Base-by-base conservation (phyloP, 306 rosid species). In the Calophaca sinica region DNA sequence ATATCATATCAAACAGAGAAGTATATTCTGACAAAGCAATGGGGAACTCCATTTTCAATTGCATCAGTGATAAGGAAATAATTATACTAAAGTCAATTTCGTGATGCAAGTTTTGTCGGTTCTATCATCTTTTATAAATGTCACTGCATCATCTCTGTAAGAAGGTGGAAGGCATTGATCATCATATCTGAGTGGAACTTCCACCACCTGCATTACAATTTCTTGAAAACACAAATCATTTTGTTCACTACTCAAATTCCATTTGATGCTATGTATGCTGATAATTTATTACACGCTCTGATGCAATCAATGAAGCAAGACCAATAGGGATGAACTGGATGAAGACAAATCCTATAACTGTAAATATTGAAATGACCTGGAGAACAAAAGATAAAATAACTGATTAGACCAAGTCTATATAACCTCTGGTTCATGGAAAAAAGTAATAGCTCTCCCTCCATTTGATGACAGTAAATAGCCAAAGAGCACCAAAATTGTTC, bases 241-340 rank as follows among this genome's bases (percentile, higher is more conserved):
- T 45, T 69, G 64, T 71, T 46, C 1, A 60, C 44, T 35, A 52
- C 13, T 26, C 6, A 32, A 70, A 57, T 46, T 26, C 31, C 11
- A 44, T 62, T 49, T 45, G 26, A 53, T 57, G n/a, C 50, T 32
- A 20, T 67, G 49, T 39, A 60, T 20, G 31, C 2, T 65, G 63
- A 70, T 15, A 70, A 31, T 1, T 57, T 62, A 50, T 75, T 93
- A 90, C 98, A 35, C 69, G 77, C 63, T 88, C 87, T 20, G 97
- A 90, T 39, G 98, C 98, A 69, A 38, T 87, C 73, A 90, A 78
- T 49, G 98, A 80, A 75, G 86, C 85, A 51, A 93, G 82, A 11
- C 98, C 98, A 41, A 90, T 72, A 5, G 98, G 96, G 74, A 89
- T 74, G 79, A 93, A 93, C 4, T 97, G 96, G 74, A 89, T 74